Evolutionary conservation across 352 stramenopile species (phyloP), one percentile per base, ranked within the genome.

Genomic region (Pythium pectinolyticum): DNA sequence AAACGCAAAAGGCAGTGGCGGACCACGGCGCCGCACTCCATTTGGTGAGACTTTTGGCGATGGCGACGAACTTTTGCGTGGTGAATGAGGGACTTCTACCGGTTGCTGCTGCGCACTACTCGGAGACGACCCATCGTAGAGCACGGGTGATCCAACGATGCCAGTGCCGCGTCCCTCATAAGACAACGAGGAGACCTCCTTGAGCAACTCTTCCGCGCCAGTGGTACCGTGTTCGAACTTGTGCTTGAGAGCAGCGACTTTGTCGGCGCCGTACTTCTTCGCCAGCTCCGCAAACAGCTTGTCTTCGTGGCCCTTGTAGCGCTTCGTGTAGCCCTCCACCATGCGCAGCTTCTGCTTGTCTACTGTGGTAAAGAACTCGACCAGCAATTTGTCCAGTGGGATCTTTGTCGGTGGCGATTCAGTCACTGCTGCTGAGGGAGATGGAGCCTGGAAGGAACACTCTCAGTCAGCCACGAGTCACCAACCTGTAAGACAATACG

Each of bases 271-370:
- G 56, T 93, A 93, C 28, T 77, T 78, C 39, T 82, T 82, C 20
- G 80, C 74, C 7, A 93, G 57, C 40, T 90, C 84, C 19, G 67
- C 51, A 28, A 93, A 93, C 24, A 93, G 48, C 43, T 73, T 80
- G n/a, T 85, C 75, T 45, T 91, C 82, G 47, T 78, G 76, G 9
- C 75, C 78, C 25, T 71, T 72, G 61, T 93, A 93, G n/a, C 84
- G 65, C 53, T 80, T 86, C 2, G 72, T 69, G 50, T 91, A 91
- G 34, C 79, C 77, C 50, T 80, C 75, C 4, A 79, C 84, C 80
- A 90, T 90, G 19, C 71, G 77, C 27, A 87, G 20, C 39, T 81
- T 84, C 24, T 66, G 75, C 55, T 77, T 79, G 57, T 93, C 84
- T 8, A 86, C 69, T 45, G 78, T 61, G 2, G 66, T 78, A 52